Evolutionary conservation across 306 rosid species (phyloP).

Genomic region (Cicer cuneatum): DNA sequence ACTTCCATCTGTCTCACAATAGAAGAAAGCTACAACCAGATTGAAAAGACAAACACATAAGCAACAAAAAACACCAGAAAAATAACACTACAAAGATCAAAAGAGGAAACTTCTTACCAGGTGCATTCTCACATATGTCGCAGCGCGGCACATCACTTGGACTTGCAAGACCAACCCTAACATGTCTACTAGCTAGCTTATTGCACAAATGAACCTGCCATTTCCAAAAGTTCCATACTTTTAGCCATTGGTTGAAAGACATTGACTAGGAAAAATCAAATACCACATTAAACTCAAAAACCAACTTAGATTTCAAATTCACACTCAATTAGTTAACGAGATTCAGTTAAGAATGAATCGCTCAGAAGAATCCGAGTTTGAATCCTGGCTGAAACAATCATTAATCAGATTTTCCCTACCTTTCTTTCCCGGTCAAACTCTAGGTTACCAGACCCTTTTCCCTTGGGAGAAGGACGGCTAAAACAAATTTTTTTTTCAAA

Average conservation of each 20-base stretch:
- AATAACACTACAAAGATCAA: not conserved
- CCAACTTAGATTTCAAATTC: slow-evolving; percentile 35
- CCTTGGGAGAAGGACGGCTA: too few species aligned
- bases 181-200: slow-evolving; percentile 95
- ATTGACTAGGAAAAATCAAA: slow-evolving; percentile 27
- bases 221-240: slow-evolving; percentile 35
- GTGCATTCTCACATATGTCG: slow-evolving; percentile 97
- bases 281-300: slow-evolving; percentile 22
- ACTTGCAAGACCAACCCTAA: slow-evolving; percentile 93
- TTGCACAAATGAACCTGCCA: slow-evolving; percentile 95
- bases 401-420: too few species aligned
- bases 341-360: too few species aligned
- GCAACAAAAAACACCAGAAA: slow-evolving; percentile 23
- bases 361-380: too few species aligned
- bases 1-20: slow-evolving; percentile 94
- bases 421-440: too few species aligned
- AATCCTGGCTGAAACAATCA: too few species aligned
- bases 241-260: slow-evolving; percentile 30
- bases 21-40: slow-evolving; percentile 85
- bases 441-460: too few species aligned
- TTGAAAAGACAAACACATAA: slow-evolving; percentile 43
- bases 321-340: not conserved
- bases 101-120: slow-evolving; percentile 57
- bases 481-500: too few species aligned
- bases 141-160: slow-evolving; percentile 93